A percentile compares a stretch with the other conserved stretches of the same genome.
Evolutionary conservation across 306 rosid species (phyloP).

Genomic region (Benincasa hispida): DNA sequence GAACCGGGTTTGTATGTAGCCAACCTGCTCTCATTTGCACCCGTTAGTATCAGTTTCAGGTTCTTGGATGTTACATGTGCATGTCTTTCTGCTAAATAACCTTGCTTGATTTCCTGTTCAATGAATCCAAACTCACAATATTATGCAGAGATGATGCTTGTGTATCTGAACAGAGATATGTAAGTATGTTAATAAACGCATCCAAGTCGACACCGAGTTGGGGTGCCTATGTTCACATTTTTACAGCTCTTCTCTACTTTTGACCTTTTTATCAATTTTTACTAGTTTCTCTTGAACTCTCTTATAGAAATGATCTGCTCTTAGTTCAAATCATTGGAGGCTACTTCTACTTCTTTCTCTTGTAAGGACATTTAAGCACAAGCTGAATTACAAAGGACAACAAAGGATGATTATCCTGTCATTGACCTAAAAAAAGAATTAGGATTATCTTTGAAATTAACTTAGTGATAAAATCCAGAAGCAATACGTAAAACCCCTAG

Average conservation of each 20-base stretch:
- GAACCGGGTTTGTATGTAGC: constrained; percentile 13
- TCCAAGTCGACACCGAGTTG: neutral
- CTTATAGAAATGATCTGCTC: neutral
- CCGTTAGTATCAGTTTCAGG: constrained; percentile 13
- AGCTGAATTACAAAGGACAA: neutral
- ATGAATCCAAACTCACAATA: neutral
- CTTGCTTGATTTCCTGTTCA: constrained; percentile 22
- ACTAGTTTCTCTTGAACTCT: neutral
- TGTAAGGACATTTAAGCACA: neutral
- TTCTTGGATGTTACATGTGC: constrained; percentile 19
- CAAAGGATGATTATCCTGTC: no score
- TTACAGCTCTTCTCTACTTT: neutral
- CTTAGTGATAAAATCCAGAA: neutral
- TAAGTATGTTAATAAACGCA: neutral
- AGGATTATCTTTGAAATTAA: neutral
- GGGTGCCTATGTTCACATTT: neutral
- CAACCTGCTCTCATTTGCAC: constrained; percentile 18
- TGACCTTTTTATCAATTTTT: neutral
- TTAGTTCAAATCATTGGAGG: neutral
- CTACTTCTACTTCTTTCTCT: neutral
- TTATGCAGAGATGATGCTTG: neutral
- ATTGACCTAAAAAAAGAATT: no score
- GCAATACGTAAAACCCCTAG: no score
- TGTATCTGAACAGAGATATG: neutral
- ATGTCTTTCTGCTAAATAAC: constrained; percentile 24